These are phyloP conservation scores for Fusarium liriodendri DNA, from an alignment of 2,329 filamentous ascomycete genomes.

Conservation along the genomic window DNA sequence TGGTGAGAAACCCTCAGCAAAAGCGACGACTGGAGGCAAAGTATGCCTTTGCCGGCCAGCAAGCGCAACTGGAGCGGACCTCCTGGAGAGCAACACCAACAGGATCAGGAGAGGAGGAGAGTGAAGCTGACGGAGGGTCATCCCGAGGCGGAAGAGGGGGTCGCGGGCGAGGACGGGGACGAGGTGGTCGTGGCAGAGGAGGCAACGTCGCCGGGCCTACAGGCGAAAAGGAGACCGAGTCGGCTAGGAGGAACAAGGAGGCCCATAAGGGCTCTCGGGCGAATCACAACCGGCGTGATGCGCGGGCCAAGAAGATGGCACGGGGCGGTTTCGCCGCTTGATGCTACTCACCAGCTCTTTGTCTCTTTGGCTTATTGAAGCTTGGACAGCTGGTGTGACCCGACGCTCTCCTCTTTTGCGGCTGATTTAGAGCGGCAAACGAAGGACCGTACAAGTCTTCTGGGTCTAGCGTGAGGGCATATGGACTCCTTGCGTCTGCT, in stretches of 20 bases:
- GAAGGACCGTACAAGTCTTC: constrained; percentile 47
- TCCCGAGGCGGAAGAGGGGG: constrained; percentile 60
- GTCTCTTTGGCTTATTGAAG: constrained; percentile 34
- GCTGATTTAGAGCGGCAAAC: constrained; percentile 17
- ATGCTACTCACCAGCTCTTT: constrained; percentile 30
- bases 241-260: constrained; percentile 81
- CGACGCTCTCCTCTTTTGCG: constrained; percentile 27
- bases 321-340: constrained; percentile 56
- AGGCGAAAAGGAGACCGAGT: constrained; percentile 77
- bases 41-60: constrained; percentile 74
- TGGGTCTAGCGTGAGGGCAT: constrained; percentile 50
- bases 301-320: constrained; percentile 73
- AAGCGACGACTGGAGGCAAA: constrained; percentile 77
- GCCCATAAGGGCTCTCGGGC: constrained; percentile 83
- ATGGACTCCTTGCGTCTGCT: constrained; percentile 52
- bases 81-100: constrained; percentile 69
- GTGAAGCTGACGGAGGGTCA: constrained; percentile 59
- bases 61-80: constrained; percentile 73
- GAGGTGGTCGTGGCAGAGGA: constrained; percentile 62
- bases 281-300: constrained; percentile 87
- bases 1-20: constrained; percentile 77
- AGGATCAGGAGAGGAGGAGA: constrained; percentile 68
- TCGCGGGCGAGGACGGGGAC: constrained; percentile 60
- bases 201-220: constrained; percentile 73
- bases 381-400: not conserved